phyloP scores from a whole-genome alignment of 2,329 filamentous ascomycete species.

The Penicillium occitanis region DNA sequence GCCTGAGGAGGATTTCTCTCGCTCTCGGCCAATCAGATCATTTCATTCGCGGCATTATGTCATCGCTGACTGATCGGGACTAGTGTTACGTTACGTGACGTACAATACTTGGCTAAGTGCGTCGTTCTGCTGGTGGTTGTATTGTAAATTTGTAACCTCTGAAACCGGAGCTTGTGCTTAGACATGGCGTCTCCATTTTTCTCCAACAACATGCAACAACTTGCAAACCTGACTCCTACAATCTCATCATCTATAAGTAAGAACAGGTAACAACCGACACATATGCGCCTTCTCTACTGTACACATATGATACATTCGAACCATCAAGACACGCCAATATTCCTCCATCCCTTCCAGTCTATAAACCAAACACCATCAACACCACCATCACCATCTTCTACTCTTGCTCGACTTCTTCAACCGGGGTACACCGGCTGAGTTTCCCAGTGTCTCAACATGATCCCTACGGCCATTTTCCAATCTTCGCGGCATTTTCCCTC shows the following conservation, averaged over 20 bases:
- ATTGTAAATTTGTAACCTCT: neutral
- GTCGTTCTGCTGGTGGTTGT: neutral
- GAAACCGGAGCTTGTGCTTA: neutral
- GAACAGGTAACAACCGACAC: neutral
- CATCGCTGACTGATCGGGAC: neutral
- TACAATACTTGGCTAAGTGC: neutral
- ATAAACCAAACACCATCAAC: neutral
- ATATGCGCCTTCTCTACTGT: neutral
- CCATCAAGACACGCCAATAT: neutral
- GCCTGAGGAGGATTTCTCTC: constrained; percentile 3
- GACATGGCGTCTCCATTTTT: neutral
- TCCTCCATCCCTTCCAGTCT: neutral
- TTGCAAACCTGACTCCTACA: neutral
- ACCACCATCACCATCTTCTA: neutral
- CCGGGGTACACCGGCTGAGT: constrained; percentile 50
- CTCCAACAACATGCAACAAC: neutral
- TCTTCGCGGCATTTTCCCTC: constrained; percentile 64
- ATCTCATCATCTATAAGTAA: neutral
- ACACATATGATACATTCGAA: constrained; percentile 3
- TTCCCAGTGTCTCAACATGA: constrained; percentile 69
- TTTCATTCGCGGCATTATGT: neutral
- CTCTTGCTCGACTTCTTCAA: neutral
- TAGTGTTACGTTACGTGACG: neutral
- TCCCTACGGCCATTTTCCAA: constrained; percentile 64
- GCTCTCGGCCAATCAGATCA: neutral